phyloP scores from a whole-genome alignment of 176 grass and related monocot species.

The Avena insularis region DNA sequence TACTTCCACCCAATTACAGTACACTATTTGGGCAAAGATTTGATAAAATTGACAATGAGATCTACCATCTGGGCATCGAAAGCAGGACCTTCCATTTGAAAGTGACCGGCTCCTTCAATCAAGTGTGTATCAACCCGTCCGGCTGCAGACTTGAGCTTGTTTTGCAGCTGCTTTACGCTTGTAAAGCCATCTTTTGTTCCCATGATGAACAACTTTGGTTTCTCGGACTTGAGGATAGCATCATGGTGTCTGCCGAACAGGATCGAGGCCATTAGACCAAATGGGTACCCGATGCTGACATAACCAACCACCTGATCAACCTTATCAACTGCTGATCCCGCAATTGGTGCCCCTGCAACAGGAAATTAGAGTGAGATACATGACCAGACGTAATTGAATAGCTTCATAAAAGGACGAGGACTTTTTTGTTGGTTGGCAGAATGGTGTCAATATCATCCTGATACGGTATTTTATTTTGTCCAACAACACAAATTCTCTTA shows the following conservation, averaged over 20 bases:
- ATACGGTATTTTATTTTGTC: neutral
- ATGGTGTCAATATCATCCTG: neutral
- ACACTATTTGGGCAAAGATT: conserved; percentile 59
- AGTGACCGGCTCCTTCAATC: conserved; percentile 86
- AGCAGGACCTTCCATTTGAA: conserved; percentile 94
- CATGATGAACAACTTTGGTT: conserved; percentile 90
- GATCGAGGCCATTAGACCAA: conserved; percentile 82
- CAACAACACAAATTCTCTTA: neutral
- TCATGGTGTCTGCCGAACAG: conserved; percentile 93
- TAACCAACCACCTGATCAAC: conserved; percentile 84
- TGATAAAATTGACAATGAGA: conserved; percentile 72
- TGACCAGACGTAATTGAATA: conserved; percentile 22
- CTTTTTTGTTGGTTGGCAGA: conserved; percentile 9
- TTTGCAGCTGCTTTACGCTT: conserved; percentile 90
- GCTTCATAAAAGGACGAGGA: neutral
- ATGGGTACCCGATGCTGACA: conserved; percentile 87
- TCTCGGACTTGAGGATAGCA: conserved; percentile 75
- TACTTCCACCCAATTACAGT: neutral
- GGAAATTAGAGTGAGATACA: conserved; percentile 44
- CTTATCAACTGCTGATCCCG: conserved; percentile 88
- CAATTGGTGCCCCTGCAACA: conserved; percentile 75
- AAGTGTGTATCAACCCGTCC: conserved; percentile 80
- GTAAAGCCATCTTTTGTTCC: conserved; percentile 95
- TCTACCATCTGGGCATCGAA: conserved; percentile 88
- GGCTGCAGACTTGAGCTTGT: conserved; percentile 75